Evolutionary conservation across 2,329 filamentous ascomycete species (phyloP).

Genomic region (Penicillium italicum): DNA sequence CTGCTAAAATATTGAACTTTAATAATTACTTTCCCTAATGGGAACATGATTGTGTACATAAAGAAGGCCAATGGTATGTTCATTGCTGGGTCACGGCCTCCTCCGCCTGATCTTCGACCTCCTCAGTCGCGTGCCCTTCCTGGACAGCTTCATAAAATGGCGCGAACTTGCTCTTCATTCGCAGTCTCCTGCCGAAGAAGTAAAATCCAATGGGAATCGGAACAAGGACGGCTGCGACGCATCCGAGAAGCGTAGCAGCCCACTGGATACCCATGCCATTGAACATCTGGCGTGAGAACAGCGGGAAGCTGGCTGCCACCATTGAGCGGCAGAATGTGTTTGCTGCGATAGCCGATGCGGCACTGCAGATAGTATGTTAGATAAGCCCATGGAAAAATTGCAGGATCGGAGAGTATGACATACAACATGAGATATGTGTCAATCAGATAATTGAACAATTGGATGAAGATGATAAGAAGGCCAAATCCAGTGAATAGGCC

Average conservation of each 20-base stretch:
- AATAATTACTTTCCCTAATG: conserved; percentile 1
- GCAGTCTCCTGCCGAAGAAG: conserved; percentile 27
- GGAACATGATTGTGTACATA: conserved; percentile 1
- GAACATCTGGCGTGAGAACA: conserved; percentile 57
- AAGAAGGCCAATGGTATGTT: background rate
- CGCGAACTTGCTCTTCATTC: conserved; percentile 24
- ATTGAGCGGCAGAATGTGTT: conserved; percentile 54
- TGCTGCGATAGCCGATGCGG: conserved; percentile 53
- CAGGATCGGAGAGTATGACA: conserved; percentile 13
- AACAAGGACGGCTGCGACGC: conserved; percentile 33
- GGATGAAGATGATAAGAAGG: conserved; percentile 56
- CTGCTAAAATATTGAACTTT: conserved; percentile 1
- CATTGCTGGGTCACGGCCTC: background rate
- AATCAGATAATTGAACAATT: conserved; percentile 57
- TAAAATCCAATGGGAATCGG: conserved; percentile 41
- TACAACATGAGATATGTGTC: conserved; percentile 57
- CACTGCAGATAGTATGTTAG: conserved; percentile 25
- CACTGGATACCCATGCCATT: conserved; percentile 36
- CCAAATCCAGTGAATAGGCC: conserved; percentile 57
- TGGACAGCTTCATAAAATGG: conserved; percentile 48
- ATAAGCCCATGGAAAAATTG: background rate
- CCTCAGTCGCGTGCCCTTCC: conserved; percentile 39
- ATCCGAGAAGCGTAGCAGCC: conserved; percentile 38
- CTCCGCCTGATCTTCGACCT: conserved; percentile 1
- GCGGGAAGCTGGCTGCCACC: conserved; percentile 51